Base-by-base conservation (phyloP, 208 protist genomes). In the Novymonas esmeraldas region DNA sequence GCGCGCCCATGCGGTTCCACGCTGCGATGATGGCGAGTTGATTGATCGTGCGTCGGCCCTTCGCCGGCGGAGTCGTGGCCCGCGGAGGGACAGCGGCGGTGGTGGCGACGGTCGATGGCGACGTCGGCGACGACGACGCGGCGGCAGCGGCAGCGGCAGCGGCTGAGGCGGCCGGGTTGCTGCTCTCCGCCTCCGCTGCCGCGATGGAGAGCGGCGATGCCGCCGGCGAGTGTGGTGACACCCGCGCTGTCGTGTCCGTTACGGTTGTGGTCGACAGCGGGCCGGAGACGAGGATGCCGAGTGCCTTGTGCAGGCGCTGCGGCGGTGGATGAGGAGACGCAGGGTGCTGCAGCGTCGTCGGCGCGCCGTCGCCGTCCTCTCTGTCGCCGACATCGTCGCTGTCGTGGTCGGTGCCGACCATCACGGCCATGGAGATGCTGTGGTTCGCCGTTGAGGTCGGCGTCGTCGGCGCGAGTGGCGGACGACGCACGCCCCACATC, bases 1-100 rank as follows among this genome's bases (percentile, higher is more conserved):
- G 59, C 6, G 45, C 69, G 9, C 52, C 60, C 52, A 74, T 62
- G 13, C 69, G 59, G 41, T 68, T 74, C 69, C 69, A 74, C 44
- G 59, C 69, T 2, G 69, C 69, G 36, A 74, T 74, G n/a, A 74
- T 68, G 13, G 41, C 69, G 0, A 60, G 67, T 20, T 68, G 69
- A 18, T 52, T 74, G 52, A 56, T 60, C 41, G 45, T 33, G 13
- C 45, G 42, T 2, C 58, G 66, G 11, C 45, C 33, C 24, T 29
- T 44, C 24, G 34, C 7, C 2, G 44, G 34, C 24, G 28, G 31
- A 29, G 22, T 49, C 0, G 6, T 24, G 3, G 22, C 52, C 6
- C 6, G 14, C 10, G 29, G 6, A 3, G 36, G 6, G 16, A 9
- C 31, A 29, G n/a, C n/a, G n/a, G n/a, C n/a, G n/a, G n/a, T n/a